Evolutionary conservation across 2,329 filamentous ascomycete genomes (phyloP).

Genomic region (Alternaria sp.): DNA sequence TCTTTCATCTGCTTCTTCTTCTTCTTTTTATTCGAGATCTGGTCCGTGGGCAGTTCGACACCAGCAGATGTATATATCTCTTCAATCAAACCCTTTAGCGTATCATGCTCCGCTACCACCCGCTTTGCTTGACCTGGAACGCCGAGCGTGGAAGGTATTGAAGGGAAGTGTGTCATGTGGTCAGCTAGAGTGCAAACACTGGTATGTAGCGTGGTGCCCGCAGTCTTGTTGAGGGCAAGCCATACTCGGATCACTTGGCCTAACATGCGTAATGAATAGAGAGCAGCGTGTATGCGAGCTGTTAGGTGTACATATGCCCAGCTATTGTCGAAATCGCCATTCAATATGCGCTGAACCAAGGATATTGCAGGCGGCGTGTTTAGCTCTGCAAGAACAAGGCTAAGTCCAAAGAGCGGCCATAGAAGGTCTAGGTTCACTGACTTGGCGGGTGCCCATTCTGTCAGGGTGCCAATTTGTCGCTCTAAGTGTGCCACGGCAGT

Average conservation of each 20-base stretch:
- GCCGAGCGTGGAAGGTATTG: conserved; percentile 35
- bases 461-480: conserved; percentile 23
- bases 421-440: conserved; percentile 22
- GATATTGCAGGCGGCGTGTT: conserved; percentile 32
- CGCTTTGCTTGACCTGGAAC: conserved; percentile 37
- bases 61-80: conserved; percentile 41
- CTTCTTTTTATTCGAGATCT: conserved; percentile 33
- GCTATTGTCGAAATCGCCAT: conserved; percentile 42
- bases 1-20: conserved; percentile 39
- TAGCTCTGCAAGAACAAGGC: conserved; percentile 33
- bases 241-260: conserved; percentile 48
- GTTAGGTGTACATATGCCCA: conserved; percentile 54
- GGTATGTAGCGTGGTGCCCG: conserved; percentile 5
- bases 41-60: conserved; percentile 29
- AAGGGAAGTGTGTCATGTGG: conserved; percentile 35
- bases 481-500: conserved; percentile 22
- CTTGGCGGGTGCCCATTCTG: conserved; percentile 28
- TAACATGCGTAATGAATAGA: conserved; percentile 56
- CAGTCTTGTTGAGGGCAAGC: conserved; percentile 18
- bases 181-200: conserved; percentile 18
- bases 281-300: conserved; percentile 53
- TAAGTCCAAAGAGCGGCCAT: conserved; percentile 41
- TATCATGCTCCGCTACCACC: conserved; percentile 26
- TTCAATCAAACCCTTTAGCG: conserved; percentile 31
- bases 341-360: conserved; percentile 33